Evolutionary conservation across 1,284 basidiomycete genomes (phyloP), one percentile per base, ranked within the genome.

Genomic region (Ustilago tritici): DNA sequence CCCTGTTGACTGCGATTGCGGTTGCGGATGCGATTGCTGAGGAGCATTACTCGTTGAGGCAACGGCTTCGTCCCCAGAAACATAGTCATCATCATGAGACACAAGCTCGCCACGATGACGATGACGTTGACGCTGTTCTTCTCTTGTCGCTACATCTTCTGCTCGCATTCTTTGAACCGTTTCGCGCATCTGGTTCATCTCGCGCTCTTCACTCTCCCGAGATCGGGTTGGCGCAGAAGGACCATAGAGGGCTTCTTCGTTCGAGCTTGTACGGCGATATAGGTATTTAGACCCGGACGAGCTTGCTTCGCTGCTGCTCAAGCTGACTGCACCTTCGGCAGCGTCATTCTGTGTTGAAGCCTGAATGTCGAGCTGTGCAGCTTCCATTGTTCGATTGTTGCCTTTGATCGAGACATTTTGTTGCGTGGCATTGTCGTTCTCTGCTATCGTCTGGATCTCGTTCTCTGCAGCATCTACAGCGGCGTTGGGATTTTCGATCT

Each of bases 221-320:
- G 41, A 34, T 2, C 17, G 23, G 7, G 9, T 54, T 14, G 60
- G 32, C 4, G 60, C 23, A 23, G 40, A 38, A 38, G 59, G 40
- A 5, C 50, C 52, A 19, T 61, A 54, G 34, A 55, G 49, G 5
- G 35, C 34, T 12, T 50, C 49, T 28, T 60, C 58, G 47, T 60
- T 60, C 23, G 49, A 60, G 36, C 58, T 60, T 5, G 49, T 52
- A 1, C 58, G 58, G n/a, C 58, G 47, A 14, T 49, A 58, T 14
- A 32, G 28, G 23, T 50, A 53, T 12, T 41, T 52, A 4, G 10
- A 52, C 2, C 9, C 36, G 15, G 23, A 23, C 7, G 58, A 60
- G 58, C 28, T 41, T 10, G 36, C 4, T 31, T 38, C 35, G 34
- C 35, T 40, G 58, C 58, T 40, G 6, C 36, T 32, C 17, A 47